phyloP scores from a whole-genome alignment of 208 protist genomes.

The Endotrypanum monterogeii region DNA sequence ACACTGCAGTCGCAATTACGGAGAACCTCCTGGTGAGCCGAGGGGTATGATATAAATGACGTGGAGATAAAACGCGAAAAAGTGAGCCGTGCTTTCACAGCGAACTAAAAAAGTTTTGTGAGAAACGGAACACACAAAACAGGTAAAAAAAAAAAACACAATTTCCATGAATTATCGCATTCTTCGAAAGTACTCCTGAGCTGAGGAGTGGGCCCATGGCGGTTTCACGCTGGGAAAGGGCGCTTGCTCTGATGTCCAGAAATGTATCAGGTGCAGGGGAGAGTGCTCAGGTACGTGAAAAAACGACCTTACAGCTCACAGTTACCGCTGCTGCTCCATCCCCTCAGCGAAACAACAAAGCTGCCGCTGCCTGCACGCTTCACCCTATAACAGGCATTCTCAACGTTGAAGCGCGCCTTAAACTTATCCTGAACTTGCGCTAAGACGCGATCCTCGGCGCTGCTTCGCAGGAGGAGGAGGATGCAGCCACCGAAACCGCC shows the following conservation, averaged over 20 bases:
- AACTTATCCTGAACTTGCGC: conserved; percentile 52
- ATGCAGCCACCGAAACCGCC: conserved; percentile 92
- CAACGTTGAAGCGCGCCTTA: conserved; percentile 51
- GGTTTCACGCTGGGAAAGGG: background rate
- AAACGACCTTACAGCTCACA: background rate
- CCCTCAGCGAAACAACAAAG: conserved; percentile 50
- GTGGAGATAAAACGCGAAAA: too few relatives aligned
- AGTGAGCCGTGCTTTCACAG: too few relatives aligned
- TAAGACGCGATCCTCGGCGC: conserved; percentile 52
- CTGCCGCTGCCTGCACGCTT: conserved; percentile 48
- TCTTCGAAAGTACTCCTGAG: too few relatives aligned
- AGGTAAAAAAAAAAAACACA: background rate
- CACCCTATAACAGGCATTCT: conserved; percentile 59
- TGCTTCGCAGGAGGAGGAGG: conserved; percentile 59
- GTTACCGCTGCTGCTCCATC: background rate
- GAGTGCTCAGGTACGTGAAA: background rate
- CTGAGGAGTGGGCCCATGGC: too few relatives aligned
- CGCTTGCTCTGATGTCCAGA: background rate
- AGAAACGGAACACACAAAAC: background rate
- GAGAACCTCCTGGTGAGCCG: too few relatives aligned
- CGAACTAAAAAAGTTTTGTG: too few relatives aligned
- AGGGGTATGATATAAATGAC: too few relatives aligned
- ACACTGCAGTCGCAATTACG: too few relatives aligned
- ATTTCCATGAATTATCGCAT: too few relatives aligned
- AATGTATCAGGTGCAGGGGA: background rate